Percentiles rank a stretch among this genome's conserved stretches.
These are phyloP conservation scores for Bidens hawaiensis DNA, from an alignment of 140 eudicot species.

Conservation along the genomic window DNA sequence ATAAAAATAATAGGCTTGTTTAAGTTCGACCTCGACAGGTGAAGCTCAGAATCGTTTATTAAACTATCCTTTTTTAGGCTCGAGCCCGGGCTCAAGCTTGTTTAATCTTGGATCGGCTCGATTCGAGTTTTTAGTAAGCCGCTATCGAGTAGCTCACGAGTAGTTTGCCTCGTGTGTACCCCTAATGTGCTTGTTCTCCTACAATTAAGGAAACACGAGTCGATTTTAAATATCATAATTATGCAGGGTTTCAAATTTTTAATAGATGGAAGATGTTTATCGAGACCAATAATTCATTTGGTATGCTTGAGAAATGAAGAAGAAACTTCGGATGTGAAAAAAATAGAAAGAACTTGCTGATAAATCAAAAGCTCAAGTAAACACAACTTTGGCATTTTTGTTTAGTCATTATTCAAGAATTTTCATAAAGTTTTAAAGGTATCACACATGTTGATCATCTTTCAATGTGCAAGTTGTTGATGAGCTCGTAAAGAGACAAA, in stretches of 20 bases:
- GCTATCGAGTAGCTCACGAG: no score
- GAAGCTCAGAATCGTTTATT: no score
- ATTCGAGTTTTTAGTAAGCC: no score
- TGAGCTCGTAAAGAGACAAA: constrained; percentile 71
- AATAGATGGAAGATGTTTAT: constrained; percentile 86
- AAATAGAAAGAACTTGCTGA: constrained; percentile 80
- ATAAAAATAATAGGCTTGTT: no score
- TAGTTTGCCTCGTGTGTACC: no score
- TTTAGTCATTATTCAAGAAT: neutral
- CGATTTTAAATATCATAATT: neutral
- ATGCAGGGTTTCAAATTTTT: constrained; percentile 66
- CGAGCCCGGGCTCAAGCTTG: no score
- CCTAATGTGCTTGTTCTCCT: neutral
- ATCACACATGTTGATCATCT: neutral
- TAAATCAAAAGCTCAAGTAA: constrained; percentile 77
- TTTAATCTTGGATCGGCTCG: no score
- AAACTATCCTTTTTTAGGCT: no score
- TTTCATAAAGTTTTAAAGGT: neutral
- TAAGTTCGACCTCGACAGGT: no score
- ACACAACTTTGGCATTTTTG: neutral
- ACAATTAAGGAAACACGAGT: neutral
- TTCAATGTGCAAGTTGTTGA: constrained; percentile 71
- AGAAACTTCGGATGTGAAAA: constrained; percentile 73
- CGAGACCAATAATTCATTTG: constrained; percentile 81
- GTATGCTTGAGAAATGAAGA: constrained; percentile 76